Evolutionary conservation across 352 stramenopile species (phyloP).

Genomic region (Elongisporangium undulatum): DNA sequence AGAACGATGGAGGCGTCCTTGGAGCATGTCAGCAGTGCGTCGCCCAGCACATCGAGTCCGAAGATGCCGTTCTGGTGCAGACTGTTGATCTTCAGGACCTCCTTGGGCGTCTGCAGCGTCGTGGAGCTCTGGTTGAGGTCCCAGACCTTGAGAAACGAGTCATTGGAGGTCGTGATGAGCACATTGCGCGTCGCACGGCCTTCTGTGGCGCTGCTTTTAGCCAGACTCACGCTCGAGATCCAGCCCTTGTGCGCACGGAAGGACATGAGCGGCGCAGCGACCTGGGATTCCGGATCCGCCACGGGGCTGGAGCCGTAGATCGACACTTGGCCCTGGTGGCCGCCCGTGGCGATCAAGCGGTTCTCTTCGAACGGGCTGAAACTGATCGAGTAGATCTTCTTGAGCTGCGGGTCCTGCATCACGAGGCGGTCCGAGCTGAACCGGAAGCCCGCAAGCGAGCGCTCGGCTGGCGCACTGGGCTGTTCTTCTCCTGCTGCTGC

Average conservation of each 20-base stretch:
- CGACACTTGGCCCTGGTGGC: conserved; percentile 42
- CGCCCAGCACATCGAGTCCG: conserved; percentile 26
- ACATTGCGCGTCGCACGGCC: conserved; percentile 15
- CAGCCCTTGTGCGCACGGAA: conserved; percentile 51
- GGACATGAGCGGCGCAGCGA: conserved; percentile 28
- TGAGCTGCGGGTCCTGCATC: conserved; percentile 28
- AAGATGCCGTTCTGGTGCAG: conserved; percentile 47
- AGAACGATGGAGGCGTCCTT: conserved; percentile 42
- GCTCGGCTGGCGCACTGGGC: not conserved
- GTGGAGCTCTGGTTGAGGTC: conserved; percentile 36
- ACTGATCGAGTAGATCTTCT: conserved; percentile 38
- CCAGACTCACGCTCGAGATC: conserved; percentile 43
- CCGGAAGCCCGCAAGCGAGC: conserved; percentile 16
- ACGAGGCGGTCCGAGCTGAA: conserved; percentile 8
- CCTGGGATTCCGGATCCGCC: conserved; percentile 7
- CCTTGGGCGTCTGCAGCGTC: conserved; percentile 15
- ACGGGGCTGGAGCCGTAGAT: conserved; percentile 22
- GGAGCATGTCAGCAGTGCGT: conserved; percentile 39
- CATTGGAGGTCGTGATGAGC: conserved; percentile 44
- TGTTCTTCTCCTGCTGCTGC: not conserved
- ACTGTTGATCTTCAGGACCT: conserved; percentile 18
- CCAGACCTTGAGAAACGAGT: conserved; percentile 47
- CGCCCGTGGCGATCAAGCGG: conserved; percentile 29
- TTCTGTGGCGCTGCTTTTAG: conserved; percentile 15
- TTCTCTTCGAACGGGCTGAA: conserved; percentile 38